Percentiles rank a stretch among this genome's conserved stretches.
Evolutionary conservation across 805 yeast genomes (phyloP).

Genomic region (Torulaspora quercuum): DNA sequence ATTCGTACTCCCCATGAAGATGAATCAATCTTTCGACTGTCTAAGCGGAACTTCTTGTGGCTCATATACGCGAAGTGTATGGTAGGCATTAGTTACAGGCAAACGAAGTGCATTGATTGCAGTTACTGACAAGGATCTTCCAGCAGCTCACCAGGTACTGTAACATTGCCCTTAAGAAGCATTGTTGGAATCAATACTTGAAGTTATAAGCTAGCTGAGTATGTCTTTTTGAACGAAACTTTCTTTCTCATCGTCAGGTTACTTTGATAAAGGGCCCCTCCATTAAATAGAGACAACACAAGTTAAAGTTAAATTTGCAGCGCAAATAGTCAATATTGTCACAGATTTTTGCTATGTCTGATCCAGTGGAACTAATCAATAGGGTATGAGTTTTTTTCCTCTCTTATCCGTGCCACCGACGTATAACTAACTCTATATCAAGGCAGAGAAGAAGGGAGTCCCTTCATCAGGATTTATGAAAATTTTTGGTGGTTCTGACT

Average conservation of each 20-base stretch:
- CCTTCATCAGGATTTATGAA: slow-evolving; percentile 71
- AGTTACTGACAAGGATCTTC: too few relatives aligned
- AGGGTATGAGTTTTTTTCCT: slow-evolving; percentile 26
- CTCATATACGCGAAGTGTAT: too few relatives aligned
- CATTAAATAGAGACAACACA: not conserved
- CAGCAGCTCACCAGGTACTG: too few relatives aligned
- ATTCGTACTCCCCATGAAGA: too few relatives aligned
- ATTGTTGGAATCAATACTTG: too few relatives aligned
- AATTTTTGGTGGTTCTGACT: slow-evolving; percentile 59
- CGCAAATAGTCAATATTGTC: not conserved
- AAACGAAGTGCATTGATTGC: too few relatives aligned
- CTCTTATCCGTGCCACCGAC: not conserved
- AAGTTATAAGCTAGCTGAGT: not conserved
- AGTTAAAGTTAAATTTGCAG: too few relatives aligned
- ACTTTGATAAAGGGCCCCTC: slow-evolving; percentile 3
- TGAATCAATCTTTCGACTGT: too few relatives aligned
- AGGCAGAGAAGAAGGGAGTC: slow-evolving; percentile 70
- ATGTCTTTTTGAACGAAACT: slow-evolving; percentile 4
- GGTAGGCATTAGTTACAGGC: too few relatives aligned
- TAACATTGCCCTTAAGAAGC: too few relatives aligned
- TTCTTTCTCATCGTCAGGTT: too few relatives aligned
- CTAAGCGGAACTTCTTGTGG: too few relatives aligned
- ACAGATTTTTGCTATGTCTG: slow-evolving; percentile 35
- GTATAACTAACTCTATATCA: slow-evolving; percentile 10
- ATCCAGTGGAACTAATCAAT: slow-evolving; percentile 45